phyloP scores from a whole-genome alignment of 768 basidiomycete genomes.

The Lentinula guzmanii region DNA sequence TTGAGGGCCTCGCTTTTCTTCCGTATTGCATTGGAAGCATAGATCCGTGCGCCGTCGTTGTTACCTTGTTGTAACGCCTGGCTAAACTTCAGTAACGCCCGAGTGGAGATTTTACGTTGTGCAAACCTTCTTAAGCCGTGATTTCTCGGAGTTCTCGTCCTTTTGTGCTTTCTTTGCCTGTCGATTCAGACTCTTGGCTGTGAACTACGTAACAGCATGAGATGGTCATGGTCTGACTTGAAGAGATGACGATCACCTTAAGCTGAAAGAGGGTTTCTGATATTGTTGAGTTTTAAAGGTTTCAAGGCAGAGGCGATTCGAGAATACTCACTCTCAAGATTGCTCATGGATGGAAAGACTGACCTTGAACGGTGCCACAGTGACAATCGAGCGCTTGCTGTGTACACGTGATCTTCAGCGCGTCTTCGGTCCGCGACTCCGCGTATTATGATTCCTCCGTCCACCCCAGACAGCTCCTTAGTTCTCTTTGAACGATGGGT shows the following conservation, averaged over 20 bases:
- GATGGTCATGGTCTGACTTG: neutral
- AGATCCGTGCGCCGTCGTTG: slow-evolving; percentile 94
- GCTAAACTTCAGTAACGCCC: slow-evolving; percentile 1
- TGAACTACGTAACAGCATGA: slow-evolving; percentile 61
- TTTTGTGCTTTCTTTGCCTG: slow-evolving; percentile 98
- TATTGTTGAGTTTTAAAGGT: slow-evolving; percentile 17
- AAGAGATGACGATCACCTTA: slow-evolving; percentile 51
- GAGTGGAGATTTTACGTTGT: neutral
- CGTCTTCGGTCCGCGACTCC: neutral
- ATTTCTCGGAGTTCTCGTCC: slow-evolving; percentile 86
- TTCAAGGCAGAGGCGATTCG: neutral
- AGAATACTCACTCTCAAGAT: slow-evolving; percentile 75
- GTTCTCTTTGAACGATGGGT: slow-evolving; percentile 30
- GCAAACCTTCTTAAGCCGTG: slow-evolving; percentile 86
- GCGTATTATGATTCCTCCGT: neutral
- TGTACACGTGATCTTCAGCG: neutral
- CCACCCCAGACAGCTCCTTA: neutral
- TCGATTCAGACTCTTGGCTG: slow-evolving; percentile 88
- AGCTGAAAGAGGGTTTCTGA: slow-evolving; percentile 97
- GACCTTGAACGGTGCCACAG: neutral
- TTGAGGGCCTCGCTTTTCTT: slow-evolving; percentile 97
- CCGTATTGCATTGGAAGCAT: slow-evolving; percentile 95
- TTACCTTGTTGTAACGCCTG: slow-evolving; percentile 97
- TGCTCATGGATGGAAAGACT: slow-evolving; percentile 49
- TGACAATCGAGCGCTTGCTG: no score